phyloP scores from a whole-genome alignment of 2,329 filamentous ascomycete genomes.

The Diaporthe longicolla region DNA sequence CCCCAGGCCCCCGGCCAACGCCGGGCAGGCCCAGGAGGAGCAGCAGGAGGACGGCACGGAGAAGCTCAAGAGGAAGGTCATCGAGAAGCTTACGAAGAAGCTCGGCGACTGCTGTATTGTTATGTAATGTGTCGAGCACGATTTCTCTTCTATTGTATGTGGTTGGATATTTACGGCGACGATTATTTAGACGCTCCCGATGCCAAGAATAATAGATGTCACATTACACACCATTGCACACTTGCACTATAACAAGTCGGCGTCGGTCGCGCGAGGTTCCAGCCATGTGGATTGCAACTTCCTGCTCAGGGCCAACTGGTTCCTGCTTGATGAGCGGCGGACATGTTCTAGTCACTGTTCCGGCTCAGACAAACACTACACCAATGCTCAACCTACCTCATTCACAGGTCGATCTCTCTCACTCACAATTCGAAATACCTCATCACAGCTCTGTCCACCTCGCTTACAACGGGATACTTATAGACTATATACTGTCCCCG shows the following conservation, averaged over 20 bases:
- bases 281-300: conserved; percentile 7
- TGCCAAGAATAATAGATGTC: not conserved
- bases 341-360: not conserved
- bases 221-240: too few relatives aligned
- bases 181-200: not conserved
- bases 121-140: conserved; percentile 68
- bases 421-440: not conserved
- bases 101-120: conserved; percentile 70
- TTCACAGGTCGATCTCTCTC: not conserved
- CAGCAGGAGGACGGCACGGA: conserved; percentile 67
- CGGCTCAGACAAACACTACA: not conserved
- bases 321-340: not conserved
- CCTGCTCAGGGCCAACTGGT: not conserved
- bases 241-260: too few relatives aligned
- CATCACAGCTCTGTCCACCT: not conserved
- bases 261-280: not conserved
- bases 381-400: not conserved
- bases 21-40: conserved; percentile 55
- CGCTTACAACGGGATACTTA: not conserved
- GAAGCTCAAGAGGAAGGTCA: conserved; percentile 71
- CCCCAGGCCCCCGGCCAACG: conserved; percentile 45
- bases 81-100: conserved; percentile 74
- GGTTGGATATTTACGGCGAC: conserved; percentile 7
- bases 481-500: not conserved
- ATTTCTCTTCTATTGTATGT: not conserved